A percentile compares a stretch with the other conserved stretches of the same genome.
Conservation (phyloP, 2,329 filamentous ascomycete species). For the Colletotrichum zoysiae region DNA sequence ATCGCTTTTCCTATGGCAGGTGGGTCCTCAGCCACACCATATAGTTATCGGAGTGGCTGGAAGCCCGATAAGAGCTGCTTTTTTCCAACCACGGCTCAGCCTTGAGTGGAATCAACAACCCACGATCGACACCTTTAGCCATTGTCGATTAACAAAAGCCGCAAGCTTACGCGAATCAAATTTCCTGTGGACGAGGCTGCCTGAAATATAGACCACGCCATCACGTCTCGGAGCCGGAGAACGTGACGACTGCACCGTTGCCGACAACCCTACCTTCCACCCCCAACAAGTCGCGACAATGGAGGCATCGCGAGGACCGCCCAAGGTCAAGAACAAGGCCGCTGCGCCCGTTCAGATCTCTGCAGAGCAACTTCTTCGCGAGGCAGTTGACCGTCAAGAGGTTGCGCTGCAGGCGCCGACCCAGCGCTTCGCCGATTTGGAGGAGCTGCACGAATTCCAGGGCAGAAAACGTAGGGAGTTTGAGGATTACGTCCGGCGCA, state of each 20-base stretch:
- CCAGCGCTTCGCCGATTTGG: constrained; percentile 94
- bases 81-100: constrained; percentile 21
- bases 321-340: constrained; percentile 98
- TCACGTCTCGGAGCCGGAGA: not conserved
- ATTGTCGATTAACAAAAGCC: not conserved
- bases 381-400: constrained; percentile 97
- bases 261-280: not conserved
- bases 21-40: constrained; percentile 2
- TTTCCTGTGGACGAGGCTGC: too few relatives aligned
- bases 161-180: not conserved
- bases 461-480: constrained; percentile 96
- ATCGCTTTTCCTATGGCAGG: not conserved
- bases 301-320: constrained; percentile 92
- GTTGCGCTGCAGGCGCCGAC: constrained; percentile 88
- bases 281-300: constrained; percentile 64
- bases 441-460: constrained; percentile 98
- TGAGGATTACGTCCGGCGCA: constrained; percentile 96
- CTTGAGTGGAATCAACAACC: constrained; percentile 1
- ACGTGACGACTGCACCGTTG: not conserved
- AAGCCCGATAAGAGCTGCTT: constrained; percentile 21
- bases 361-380: constrained; percentile 95
- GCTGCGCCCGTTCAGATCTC: constrained; percentile 92
- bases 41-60: constrained; percentile 26
- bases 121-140: constrained; percentile 1
- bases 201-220: not conserved